phyloP scores from a whole-genome alignment of 306 rosid species.

The Pachyrhizus erosus region DNA sequence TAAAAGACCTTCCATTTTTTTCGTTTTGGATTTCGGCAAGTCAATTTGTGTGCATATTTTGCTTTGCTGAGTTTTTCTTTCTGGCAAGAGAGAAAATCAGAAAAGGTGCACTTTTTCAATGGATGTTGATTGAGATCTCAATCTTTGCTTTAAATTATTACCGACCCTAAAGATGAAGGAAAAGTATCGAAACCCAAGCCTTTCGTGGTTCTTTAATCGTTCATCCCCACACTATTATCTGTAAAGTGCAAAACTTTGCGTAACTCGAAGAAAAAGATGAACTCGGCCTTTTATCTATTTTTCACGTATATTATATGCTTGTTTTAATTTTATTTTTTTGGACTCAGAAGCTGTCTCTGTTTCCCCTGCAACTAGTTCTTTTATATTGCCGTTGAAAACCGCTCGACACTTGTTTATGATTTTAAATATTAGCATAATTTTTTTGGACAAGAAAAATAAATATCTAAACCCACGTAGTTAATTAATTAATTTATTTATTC shows the following conservation, averaged over 20 bases:
- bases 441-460: slow-evolving; percentile 9
- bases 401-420: slow-evolving; percentile 41
- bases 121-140: slow-evolving; percentile 45
- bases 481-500: slow-evolving; percentile 11
- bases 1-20: background rate
- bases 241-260: slow-evolving; percentile 52
- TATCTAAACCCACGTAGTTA: slow-evolving; percentile 25
- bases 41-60: background rate
- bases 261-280: slow-evolving; percentile 52
- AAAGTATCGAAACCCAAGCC: slow-evolving; percentile 32
- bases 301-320: slow-evolving; percentile 28
- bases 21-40: background rate
- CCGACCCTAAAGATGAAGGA: background rate
- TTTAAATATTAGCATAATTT: slow-evolving; percentile 15
- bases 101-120: slow-evolving; percentile 40
- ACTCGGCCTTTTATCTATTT: slow-evolving; percentile 51
- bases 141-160: slow-evolving; percentile 17
- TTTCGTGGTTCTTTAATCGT: slow-evolving; percentile 35
- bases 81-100: slow-evolving; percentile 1
- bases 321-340: background rate
- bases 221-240: slow-evolving; percentile 50
- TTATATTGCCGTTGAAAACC: slow-evolving; percentile 67
- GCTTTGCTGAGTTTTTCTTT: slow-evolving; percentile 21
- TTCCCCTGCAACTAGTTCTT: slow-evolving; percentile 64
- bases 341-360: slow-evolving; percentile 62